Percentiles rank a stretch among this genome's conserved stretches.
Conservation (phyloP, 1,284 basidiomycete species). For the Tilletiaria anomala region DNA sequence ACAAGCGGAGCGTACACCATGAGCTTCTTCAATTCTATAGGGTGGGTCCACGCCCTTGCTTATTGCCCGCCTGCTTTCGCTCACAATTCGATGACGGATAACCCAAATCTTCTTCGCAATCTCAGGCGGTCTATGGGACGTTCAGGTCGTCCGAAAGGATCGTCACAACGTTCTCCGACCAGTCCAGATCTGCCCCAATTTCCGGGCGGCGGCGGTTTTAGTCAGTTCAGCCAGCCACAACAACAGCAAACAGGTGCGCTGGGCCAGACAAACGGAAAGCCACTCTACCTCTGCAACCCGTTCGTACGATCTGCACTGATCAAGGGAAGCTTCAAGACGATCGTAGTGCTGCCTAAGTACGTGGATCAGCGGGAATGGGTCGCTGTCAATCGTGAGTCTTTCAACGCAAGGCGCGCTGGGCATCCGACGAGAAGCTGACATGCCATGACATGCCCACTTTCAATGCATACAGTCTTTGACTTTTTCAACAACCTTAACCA, state of each 20-base stretch:
- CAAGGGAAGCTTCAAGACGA: constrained; percentile 96
- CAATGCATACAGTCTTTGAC: constrained; percentile 31
- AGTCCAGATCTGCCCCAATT: too few relatives aligned
- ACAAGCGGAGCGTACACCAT: too few relatives aligned
- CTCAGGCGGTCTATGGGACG: too few relatives aligned
- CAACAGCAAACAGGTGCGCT: constrained; percentile 1
- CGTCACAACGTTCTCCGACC: too few relatives aligned
- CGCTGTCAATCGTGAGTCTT: constrained; percentile 70
- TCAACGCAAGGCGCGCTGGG: background rate
- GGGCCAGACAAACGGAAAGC: constrained; percentile 16
- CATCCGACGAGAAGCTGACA: background rate
- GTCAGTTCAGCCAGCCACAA: too few relatives aligned
- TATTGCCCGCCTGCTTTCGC: too few relatives aligned
- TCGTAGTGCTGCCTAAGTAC: constrained; percentile 87
- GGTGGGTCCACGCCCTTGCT: too few relatives aligned
- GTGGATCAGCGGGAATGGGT: constrained; percentile 64
- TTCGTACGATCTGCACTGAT: constrained; percentile 94
- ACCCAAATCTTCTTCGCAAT: too few relatives aligned
- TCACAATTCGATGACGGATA: too few relatives aligned
- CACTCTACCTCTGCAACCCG: constrained; percentile 37
- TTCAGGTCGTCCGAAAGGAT: too few relatives aligned
- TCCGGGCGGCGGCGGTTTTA: too few relatives aligned
- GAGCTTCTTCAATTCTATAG: too few relatives aligned
- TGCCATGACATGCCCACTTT: background rate
- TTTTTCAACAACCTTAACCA: constrained; percentile 85